These are phyloP conservation scores for Blastobotrys persicus DNA, from an alignment of 1,139 yeast species.

Conservation along the genomic window DNA sequence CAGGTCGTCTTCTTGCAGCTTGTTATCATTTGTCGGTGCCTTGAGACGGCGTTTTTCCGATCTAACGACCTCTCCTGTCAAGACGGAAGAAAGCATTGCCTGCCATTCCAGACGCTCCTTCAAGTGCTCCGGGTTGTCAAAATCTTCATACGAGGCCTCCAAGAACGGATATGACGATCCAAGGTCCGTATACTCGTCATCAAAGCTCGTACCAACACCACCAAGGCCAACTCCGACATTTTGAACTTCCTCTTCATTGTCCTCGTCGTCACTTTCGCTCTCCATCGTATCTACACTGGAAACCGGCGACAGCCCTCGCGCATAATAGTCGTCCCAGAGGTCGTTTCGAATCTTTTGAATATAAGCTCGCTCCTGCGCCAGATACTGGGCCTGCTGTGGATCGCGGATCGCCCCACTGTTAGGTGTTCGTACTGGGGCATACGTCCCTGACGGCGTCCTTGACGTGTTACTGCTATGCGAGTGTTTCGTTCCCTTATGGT, in stretches of 20 bases:
- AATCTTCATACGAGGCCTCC: conserved; percentile 24
- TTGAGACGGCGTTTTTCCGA: conserved; percentile 86
- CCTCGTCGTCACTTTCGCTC: conserved; percentile 26
- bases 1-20: conserved; percentile 55
- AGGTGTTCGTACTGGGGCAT: conserved; percentile 30
- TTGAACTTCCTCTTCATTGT: conserved; percentile 25
- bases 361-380: conserved; percentile 68
- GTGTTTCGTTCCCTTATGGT: background rate
- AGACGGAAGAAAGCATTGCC: conserved; percentile 82
- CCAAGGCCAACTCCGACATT: conserved; percentile 30
- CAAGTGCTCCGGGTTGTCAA: conserved; percentile 46
- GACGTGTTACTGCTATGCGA: conserved; percentile 17
- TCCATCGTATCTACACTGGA: conserved; percentile 20
- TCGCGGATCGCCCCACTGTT: conserved; percentile 9
- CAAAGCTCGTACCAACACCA: conserved; percentile 38
- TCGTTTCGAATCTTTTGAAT: conserved; percentile 63
- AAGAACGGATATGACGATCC: conserved; percentile 30
- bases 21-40: conserved; percentile 39
- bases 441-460: conserved; percentile 31
- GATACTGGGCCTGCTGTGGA: conserved; percentile 32
- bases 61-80: conserved; percentile 90
- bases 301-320: conserved; percentile 28
- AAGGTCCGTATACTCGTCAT: conserved; percentile 36
- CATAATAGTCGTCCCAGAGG: conserved; percentile 55
- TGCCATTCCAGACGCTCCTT: conserved; percentile 94